Base-by-base conservation (phyloP, 108 stramenopile genomes). In the Nitzschia sp. region DNA sequence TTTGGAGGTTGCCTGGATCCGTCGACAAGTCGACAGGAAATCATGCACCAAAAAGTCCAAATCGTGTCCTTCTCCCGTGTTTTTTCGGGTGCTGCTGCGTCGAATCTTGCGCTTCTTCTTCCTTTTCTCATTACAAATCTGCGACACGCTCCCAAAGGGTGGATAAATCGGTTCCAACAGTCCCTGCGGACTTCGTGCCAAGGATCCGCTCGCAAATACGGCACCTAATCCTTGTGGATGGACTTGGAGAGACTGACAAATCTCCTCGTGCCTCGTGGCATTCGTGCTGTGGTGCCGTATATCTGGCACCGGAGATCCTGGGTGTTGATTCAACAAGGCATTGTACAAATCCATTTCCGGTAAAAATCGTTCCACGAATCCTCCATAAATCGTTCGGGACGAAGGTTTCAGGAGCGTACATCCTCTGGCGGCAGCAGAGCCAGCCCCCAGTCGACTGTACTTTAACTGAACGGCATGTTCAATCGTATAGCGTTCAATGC, bases 161-260 rank as follows among this genome's bases (percentile, higher is more conserved):
- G 61, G 61, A 27, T 25, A 62, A 2, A 62, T 13, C 1, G 61
- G 61, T 62, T 62, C 61, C 42, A 62, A 23, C 61, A 62, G 26
- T 1, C 42, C 61, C 19, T 42, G n/a, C 23, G 36, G 42, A 38
- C 24, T 62, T 3, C 61, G 36, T 23, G 61, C 42, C 18, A 62
- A 25, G 19, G 38, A 42, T 3, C 61, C 61, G 24, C 61, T 62
- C 19, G 61, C 15, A 46, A 62, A 62, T 1, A 62, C 25, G 9
- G 24, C 61, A 6, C 61, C 61, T 17, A 62, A 17, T 2, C 61
- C 61, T 1, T 45, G 38, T 6, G 61, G 61, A 42, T 62, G 61
- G 0, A 62, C 24, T 23, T 62, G n/a, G 29, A 62, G 33, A 2
- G 9, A 8, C 15, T 42, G 19, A 5, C 61, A 62, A 62, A 46